Base-by-base conservation (phyloP, 1,284 basidiomycete genomes). In the Irpex rosettiformis region DNA sequence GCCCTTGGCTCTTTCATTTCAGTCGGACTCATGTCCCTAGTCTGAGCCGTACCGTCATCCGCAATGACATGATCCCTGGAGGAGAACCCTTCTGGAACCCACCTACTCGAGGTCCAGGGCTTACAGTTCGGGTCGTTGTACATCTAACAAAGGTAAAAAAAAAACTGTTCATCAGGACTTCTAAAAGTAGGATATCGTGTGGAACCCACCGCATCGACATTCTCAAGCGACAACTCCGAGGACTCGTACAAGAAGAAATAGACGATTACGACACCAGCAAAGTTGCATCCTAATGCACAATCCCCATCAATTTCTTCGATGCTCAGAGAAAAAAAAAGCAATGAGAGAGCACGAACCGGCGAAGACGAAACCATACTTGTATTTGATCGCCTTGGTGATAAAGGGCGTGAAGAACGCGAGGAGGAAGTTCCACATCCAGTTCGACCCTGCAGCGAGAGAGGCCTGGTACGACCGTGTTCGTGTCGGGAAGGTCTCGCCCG, bases 241-340 rank as follows among this genome's bases (percentile, higher is more conserved):
- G 85, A 85, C 68, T 92, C 90, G 75, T 91, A 92, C 2, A 93
- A 78, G 82, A 91, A 91, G 68, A 91, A 78, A 70, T 78, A 91
- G 4, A 91, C 89, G 61, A 91, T 75, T 48, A 85, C 64, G 5
- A 85, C 84, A 53, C 83, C 86, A 10, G 78, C 66, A 2, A 88
- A 70, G 67, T 88, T 88, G 68, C 84, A 79, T 21, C 75, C 42
- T 45, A n/a, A 45, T 16, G 42, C 16, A 37, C n/a, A n/a, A n/a
- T n/a, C 6, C 33, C 7, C 7, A 37, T 45, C 42, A 45, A 45
- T 18, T 10, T n/a, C 13, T 45, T 21, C 7, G n/a, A 10, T 18
- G 11, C 7, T 16, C 21, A n/a, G 42, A 45, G 16, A n/a, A 6
- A n/a, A 45, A 7, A 7, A n/a, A 18, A n/a, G 16, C 33, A 37